A percentile compares a stretch with the other conserved stretches of the same genome.
phyloP scores from a whole-genome alignment of 176 grass and related monocot species.

The Oryza coarctata region DNA sequence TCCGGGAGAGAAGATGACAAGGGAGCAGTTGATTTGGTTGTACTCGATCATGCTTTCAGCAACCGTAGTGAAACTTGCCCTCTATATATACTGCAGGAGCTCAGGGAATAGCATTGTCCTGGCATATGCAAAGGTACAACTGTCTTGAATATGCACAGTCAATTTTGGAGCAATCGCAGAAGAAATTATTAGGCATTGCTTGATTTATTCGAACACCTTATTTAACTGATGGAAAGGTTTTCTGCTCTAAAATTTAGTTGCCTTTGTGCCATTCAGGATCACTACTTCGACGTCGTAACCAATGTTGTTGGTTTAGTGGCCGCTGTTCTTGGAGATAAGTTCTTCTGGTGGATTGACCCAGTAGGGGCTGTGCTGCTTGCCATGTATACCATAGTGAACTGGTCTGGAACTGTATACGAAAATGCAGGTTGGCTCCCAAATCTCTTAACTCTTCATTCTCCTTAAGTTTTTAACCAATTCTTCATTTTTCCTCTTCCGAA shows the following conservation, averaged over 20 bases:
- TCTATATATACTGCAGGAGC: slow-evolving; percentile 75
- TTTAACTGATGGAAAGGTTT: not conserved
- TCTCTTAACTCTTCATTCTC: not conserved
- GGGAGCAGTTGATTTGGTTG: slow-evolving; percentile 69
- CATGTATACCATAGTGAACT: slow-evolving; percentile 75
- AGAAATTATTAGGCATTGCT: not conserved
- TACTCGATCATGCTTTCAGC: slow-evolving; percentile 87
- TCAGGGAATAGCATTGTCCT: slow-evolving; percentile 71
- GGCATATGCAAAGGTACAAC: slow-evolving; percentile 70
- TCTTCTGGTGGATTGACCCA: slow-evolving; percentile 84
- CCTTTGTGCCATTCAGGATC: slow-evolving; percentile 53
- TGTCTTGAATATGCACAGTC: not conserved
- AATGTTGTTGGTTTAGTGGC: slow-evolving; percentile 83
- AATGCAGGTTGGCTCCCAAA: slow-evolving; percentile 56
- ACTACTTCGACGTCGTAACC: slow-evolving; percentile 91
- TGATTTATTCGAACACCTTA: not conserved
- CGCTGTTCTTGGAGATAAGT: slow-evolving; percentile 78
- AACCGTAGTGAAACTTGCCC: slow-evolving; percentile 72
- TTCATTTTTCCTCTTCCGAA: not conserved
- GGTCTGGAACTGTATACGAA: slow-evolving; percentile 81
- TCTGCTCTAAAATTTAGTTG: not conserved
- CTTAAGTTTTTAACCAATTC: not conserved
- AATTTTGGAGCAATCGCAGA: not conserved
- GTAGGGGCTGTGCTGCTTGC: slow-evolving; percentile 81
- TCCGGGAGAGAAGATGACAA: slow-evolving; percentile 54